A percentile compares a stretch with the other conserved stretches of the same genome.
Evolutionary conservation across 495 filamentous ascomycete species (phyloP).

Genomic region (Penicillium odoratum): DNA sequence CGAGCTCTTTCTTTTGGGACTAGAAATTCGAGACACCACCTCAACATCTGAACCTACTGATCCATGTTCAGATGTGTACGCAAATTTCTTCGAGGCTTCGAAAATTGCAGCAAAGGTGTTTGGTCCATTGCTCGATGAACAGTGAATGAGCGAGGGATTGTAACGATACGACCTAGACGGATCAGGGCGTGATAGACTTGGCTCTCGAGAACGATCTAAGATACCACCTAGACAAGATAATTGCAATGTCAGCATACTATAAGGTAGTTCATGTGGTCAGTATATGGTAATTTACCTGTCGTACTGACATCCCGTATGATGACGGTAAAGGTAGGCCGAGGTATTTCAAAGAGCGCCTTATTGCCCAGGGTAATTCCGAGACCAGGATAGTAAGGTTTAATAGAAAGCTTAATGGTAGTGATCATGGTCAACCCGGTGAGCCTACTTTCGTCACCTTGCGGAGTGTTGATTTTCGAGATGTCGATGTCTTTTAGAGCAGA

Average conservation of each 20-base stretch:
- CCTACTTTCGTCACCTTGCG: conserved; percentile 5
- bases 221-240: background rate
- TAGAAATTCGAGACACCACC: background rate
- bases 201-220: background rate
- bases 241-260: background rate
- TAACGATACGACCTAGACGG: background rate
- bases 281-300: background rate
- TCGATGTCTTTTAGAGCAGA: background rate
- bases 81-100: background rate
- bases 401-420: conserved; percentile 3
- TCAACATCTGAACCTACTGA: background rate
- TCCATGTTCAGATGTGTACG: background rate
- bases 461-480: background rate
- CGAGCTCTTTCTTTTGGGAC: background rate
- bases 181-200: background rate
- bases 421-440: conserved; percentile 1
- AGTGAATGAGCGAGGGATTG: background rate
- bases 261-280: background rate
- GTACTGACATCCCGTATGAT: conserved; percentile 7
- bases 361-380: conserved; percentile 1
- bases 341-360: background rate
- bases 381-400: background rate
- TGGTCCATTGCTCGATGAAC: background rate
- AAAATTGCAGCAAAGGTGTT: background rate
- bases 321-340: conserved; percentile 11